Conservation (phyloP, 495 filamentous ascomycete genomes). For the Penicillium odoratum region DNA sequence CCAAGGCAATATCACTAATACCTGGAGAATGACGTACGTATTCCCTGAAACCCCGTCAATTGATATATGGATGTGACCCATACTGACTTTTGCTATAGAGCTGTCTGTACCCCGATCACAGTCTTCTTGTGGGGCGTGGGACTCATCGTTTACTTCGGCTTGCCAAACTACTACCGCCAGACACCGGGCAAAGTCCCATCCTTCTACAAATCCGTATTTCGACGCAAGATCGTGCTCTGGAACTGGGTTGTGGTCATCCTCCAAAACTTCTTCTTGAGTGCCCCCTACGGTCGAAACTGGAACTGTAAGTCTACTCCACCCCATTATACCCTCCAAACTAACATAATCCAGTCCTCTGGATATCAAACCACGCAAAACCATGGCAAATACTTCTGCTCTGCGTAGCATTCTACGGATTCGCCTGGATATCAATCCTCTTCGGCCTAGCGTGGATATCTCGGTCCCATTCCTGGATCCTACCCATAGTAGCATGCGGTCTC, state of each 20-base stretch:
- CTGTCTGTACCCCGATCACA: conserved; percentile 45
- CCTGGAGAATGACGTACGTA: conserved; percentile 51
- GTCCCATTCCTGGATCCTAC: conserved; percentile 51
- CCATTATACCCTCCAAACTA: not conserved
- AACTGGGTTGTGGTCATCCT: conserved; percentile 49
- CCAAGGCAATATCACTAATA: conserved; percentile 40
- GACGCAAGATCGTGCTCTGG: conserved; percentile 52
- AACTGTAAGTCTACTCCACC: conserved; percentile 34
- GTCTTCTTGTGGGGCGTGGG: conserved; percentile 45
- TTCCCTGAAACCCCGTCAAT: not conserved
- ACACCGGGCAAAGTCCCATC: conserved; percentile 65
- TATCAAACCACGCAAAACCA: conserved; percentile 41
- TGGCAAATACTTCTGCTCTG: conserved; percentile 49
- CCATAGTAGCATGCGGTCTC: conserved; percentile 51
- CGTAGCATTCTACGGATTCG: conserved; percentile 45
- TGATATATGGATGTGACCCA: not conserved
- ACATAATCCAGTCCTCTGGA: conserved; percentile 44
- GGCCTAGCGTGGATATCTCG: conserved; percentile 44
- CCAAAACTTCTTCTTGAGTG: conserved; percentile 52
- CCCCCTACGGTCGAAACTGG: conserved; percentile 53
- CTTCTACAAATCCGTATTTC: conserved; percentile 49
- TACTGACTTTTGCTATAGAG: conserved; percentile 18
- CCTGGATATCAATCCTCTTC: conserved; percentile 43
- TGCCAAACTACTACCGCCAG: conserved; percentile 56
- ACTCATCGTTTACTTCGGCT: conserved; percentile 42